Percentiles rank a stretch among this genome's conserved stretches.
phyloP scores from a whole-genome alignment of 2,329 filamentous ascomycete genomes.

The Cephalotrichum gorgonifer region DNA sequence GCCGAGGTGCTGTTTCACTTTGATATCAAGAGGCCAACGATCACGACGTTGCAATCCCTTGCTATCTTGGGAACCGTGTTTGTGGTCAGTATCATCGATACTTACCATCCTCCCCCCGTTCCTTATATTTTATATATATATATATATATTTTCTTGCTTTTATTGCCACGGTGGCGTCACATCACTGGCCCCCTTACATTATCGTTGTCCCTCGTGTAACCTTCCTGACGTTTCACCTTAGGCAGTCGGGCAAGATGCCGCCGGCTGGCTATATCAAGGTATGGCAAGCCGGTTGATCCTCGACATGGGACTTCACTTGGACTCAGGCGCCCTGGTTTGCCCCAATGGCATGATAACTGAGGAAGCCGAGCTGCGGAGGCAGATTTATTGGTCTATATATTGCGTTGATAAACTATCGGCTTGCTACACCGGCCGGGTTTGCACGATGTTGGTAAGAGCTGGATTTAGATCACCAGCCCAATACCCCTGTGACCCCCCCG shows the following conservation, averaged over 20 bases:
- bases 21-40: slow-evolving; percentile 17
- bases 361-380: background rate
- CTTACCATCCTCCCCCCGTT: no score
- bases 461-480: background rate
- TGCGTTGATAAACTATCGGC: background rate
- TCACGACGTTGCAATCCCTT: slow-evolving; percentile 25
- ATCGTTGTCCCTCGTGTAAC: no score
- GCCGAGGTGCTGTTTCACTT: slow-evolving; percentile 13
- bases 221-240: no score
- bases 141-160: no score
- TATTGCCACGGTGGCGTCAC: no score
- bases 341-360: background rate
- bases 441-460: background rate
- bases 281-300: slow-evolving; percentile 23
- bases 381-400: background rate
- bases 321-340: slow-evolving; percentile 6
- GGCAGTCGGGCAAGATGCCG: slow-evolving; percentile 22
- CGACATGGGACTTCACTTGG: slow-evolving; percentile 26
- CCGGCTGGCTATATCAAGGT: slow-evolving; percentile 24
- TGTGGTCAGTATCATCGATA: slow-evolving; percentile 8
- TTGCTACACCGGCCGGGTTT: background rate
- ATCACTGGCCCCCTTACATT: no score
- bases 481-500: no score
- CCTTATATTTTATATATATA: no score
- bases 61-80: slow-evolving; percentile 19